Conservation (phyloP, 2,329 filamentous ascomycete species). For the Escovopsis weberi region DNA sequence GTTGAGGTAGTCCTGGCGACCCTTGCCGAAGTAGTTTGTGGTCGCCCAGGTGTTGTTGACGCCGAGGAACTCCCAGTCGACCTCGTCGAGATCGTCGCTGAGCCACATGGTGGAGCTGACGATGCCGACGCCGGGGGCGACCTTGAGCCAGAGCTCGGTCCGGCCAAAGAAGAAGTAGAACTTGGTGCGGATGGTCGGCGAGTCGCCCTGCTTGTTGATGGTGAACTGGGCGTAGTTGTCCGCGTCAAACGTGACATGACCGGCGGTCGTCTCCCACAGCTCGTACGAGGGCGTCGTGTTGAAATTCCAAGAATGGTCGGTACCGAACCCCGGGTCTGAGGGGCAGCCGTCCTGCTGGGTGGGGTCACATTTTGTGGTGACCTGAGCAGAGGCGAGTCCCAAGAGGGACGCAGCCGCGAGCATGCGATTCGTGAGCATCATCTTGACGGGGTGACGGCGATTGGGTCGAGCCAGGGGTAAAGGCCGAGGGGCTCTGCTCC, state of each 20-base stretch:
- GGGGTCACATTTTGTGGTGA: slow-evolving; percentile 65
- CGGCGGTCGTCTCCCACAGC: slow-evolving; percentile 56
- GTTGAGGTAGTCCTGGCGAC: slow-evolving; percentile 46
- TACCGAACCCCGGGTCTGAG: slow-evolving; percentile 55
- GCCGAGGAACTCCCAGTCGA: slow-evolving; percentile 76
- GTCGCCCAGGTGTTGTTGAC: slow-evolving; percentile 47
- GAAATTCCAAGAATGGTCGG: slow-evolving; percentile 47
- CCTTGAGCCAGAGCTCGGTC: slow-evolving; percentile 65
- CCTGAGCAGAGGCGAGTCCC: slow-evolving; percentile 50
- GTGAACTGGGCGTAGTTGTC: slow-evolving; percentile 56
- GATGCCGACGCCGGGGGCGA: slow-evolving; percentile 58
- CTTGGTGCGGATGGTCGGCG: slow-evolving; percentile 62
- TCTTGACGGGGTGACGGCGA: slow-evolving; percentile 1
- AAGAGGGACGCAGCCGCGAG: slow-evolving; percentile 23
- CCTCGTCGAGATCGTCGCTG: slow-evolving; percentile 72
- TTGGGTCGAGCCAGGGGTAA: background rate
- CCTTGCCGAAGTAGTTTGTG: slow-evolving; percentile 72
- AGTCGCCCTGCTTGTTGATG: slow-evolving; percentile 54
- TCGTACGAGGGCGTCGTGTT: slow-evolving; percentile 43
- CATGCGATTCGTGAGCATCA: slow-evolving; percentile 10
- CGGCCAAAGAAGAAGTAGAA: slow-evolving; percentile 82
- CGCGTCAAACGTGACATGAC: slow-evolving; percentile 45
- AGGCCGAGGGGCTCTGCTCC: background rate
- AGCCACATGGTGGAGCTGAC: slow-evolving; percentile 73
- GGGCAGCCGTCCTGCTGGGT: slow-evolving; percentile 53